Base-by-base conservation (phyloP, 2,329 filamentous ascomycete genomes). In the Fusarium sp. region DNA sequence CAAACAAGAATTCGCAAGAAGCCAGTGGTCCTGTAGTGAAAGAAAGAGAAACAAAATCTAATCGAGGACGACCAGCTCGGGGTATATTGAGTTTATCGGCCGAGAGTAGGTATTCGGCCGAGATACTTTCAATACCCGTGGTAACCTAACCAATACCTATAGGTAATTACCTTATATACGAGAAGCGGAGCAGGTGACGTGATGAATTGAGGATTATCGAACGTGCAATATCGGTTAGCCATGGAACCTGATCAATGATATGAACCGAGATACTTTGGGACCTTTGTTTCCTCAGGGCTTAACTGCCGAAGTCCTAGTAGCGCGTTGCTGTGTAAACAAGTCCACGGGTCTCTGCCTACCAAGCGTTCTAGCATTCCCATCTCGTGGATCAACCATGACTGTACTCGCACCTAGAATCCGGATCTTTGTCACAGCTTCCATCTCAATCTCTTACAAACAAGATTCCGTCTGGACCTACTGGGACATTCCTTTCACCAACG, bases 401-500 rank as follows among this genome's bases (percentile, higher is more conserved):
- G 23, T n/a, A 21, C 33, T 54, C 23, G 28, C 33, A 49, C 23
- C 28, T 35, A 30, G 19, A 56, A 32, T 15, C 16, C 40, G 15
- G 21, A 13, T 15, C 18, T 25, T 43, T 42, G 28, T 25, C 42
- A 30, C 19, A 38, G 19, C 7, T 19, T 37, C 15, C 47, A 54
- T 43, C 40, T 57, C 54, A 43, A 49, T 49, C 40, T 53, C 15
- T 49, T 18, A 40, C 19, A 56, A 40, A 18, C 64, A 64, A 62
- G 23, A 53, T 43, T 42, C 40, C 25, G 40, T 15, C 12, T 62
- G 9, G 37, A 28, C 32, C 25, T 63, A 40, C 42, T 19, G n/a
- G 49, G 56, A 35, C 64, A 68, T 69, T 50, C 56, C 66, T n/a
- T 68, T 35, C 37, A 44, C 42, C 42, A 63, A 50, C 37, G 30